phyloP scores from a whole-genome alignment of 768 basidiomycete genomes.

The Mycena galericulata region DNA sequence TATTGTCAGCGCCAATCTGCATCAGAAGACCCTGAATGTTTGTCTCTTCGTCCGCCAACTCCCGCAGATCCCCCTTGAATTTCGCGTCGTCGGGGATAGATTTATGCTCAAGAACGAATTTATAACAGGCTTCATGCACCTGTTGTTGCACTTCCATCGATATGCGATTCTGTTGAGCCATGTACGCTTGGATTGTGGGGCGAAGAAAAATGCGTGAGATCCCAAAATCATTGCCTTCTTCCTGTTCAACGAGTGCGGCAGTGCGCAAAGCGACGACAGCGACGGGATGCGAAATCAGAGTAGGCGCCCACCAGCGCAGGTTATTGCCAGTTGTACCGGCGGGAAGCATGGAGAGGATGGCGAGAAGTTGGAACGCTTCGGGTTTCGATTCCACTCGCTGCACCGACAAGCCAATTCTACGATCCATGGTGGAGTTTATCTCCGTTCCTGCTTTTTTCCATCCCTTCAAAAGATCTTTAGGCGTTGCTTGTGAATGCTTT shows the following conservation, averaged over 20 bases:
- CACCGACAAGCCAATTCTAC: constrained; percentile 14
- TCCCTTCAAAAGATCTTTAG: too few species aligned
- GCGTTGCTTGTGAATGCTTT: constrained; percentile 14
- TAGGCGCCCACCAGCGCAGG: constrained; percentile 22
- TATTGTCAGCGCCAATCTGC: not conserved
- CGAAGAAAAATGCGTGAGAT: constrained; percentile 25
- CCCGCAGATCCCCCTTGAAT: too few species aligned
- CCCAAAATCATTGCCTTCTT: not conserved
- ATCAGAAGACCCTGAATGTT: too few species aligned
- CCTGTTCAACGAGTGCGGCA: constrained; percentile 13
- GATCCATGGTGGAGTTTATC: too few species aligned
- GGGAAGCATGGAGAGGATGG: constrained; percentile 40
- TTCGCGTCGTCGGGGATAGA: too few species aligned
- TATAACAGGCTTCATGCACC: too few species aligned
- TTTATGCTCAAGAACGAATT: too few species aligned
- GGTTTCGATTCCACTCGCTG: constrained; percentile 32
- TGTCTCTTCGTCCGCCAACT: too few species aligned
- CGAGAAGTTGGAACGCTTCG: constrained; percentile 36
- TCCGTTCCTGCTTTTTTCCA: too few species aligned
- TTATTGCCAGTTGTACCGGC: constrained; percentile 33
- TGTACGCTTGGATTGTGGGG: constrained; percentile 38
- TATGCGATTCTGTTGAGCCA: constrained; percentile 24
- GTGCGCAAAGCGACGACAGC: constrained; percentile 21
- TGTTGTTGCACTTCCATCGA: not conserved
- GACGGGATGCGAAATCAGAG: not conserved